phyloP scores from a whole-genome alignment of 352 stramenopile genomes.

The Pseudoperonospora humuli region DNA sequence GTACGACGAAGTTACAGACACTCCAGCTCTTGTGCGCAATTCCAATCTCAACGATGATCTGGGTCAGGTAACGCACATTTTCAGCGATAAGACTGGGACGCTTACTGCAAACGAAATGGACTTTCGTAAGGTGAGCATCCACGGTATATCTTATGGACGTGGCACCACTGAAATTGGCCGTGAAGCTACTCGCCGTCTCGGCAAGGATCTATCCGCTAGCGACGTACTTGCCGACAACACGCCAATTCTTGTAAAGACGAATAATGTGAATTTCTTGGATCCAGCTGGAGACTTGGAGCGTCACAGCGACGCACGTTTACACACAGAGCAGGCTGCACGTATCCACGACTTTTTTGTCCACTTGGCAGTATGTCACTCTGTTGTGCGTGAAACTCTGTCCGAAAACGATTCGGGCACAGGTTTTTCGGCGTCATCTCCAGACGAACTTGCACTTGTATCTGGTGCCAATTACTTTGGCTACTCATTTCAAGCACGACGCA shows the following conservation, averaged over 20 bases:
- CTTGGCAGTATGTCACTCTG: constrained; percentile 76
- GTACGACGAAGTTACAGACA: constrained; percentile 89
- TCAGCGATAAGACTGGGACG: constrained; percentile 92
- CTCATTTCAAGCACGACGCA: constrained; percentile 55
- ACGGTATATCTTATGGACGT: constrained; percentile 87
- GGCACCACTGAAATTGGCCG: constrained; percentile 76
- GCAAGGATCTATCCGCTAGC: constrained; percentile 63
- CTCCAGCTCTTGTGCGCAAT: constrained; percentile 68
- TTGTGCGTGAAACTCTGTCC: constrained; percentile 65
- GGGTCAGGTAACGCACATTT: constrained; percentile 87
- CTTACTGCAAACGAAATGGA: constrained; percentile 92
- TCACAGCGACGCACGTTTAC: constrained; percentile 35
- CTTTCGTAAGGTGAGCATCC: constrained; percentile 92
- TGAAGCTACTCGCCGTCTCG: constrained; percentile 43
- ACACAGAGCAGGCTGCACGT: constrained; percentile 40
- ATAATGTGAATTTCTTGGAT: constrained; percentile 75
- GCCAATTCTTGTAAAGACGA: constrained; percentile 48
- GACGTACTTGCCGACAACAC: constrained; percentile 67
- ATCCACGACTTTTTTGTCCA: constrained; percentile 82
- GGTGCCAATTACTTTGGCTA: constrained; percentile 62
- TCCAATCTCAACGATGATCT: constrained; percentile 87
- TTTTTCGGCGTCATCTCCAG: constrained; percentile 65
- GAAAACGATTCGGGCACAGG: constrained; percentile 50
- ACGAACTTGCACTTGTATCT: constrained; percentile 80
- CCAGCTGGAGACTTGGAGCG: constrained; percentile 52